Evolutionary conservation across 345 rosid species (phyloP).

Genomic region (Populus nigra): DNA sequence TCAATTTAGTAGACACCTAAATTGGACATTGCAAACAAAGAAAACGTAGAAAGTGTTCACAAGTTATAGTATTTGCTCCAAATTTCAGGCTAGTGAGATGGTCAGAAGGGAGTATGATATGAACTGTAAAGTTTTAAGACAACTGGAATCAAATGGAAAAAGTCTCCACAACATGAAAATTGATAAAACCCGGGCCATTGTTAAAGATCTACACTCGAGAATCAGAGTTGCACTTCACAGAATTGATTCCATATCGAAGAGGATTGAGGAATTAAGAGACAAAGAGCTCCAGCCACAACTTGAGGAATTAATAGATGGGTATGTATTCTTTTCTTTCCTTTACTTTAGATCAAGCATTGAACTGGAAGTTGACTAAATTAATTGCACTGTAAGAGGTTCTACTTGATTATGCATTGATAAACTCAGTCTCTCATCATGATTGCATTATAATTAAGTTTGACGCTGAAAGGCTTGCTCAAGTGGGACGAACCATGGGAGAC

Average conservation of each 20-base stretch:
- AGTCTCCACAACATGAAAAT: constrained; percentile 34
- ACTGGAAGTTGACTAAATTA: neutral
- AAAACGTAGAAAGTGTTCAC: neutral
- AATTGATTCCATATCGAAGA: constrained; percentile 80
- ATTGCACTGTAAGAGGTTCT: neutral
- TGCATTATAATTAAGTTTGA: neutral
- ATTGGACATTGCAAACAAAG: neutral
- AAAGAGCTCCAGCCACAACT: constrained; percentile 95
- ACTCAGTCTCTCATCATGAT: neutral
- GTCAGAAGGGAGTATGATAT: constrained; percentile 69
- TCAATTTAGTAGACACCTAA: neutral
- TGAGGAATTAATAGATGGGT: constrained; percentile 95
- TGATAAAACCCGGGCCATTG: constrained; percentile 81
- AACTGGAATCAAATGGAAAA: constrained; percentile 67
- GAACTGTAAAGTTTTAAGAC: constrained; percentile 59
- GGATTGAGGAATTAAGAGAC: constrained; percentile 90
- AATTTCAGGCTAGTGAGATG: constrained; percentile 69
- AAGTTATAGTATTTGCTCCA: neutral
- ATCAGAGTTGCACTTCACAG: constrained; percentile 90
- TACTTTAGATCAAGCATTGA: neutral
- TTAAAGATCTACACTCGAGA: constrained; percentile 92
- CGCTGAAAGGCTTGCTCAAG: neutral
- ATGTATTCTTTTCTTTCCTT: constrained; percentile 10
- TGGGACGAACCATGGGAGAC: neutral
- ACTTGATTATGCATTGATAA: neutral